Base-by-base conservation (phyloP, 129 eudicot species). In the Artemisia tridentata region DNA sequence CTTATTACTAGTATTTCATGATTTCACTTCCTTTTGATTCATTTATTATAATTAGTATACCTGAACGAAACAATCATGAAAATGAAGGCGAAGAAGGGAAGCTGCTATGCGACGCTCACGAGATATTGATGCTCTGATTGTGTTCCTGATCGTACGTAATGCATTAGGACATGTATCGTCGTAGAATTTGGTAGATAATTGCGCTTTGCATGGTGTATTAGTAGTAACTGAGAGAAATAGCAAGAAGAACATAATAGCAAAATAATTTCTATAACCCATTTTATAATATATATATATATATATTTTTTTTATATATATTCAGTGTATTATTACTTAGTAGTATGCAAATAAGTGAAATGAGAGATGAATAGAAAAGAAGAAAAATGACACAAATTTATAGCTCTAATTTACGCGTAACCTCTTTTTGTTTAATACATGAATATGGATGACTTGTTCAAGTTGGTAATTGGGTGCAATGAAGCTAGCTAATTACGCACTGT, bases 1-100 rank as follows among this genome's bases (percentile, higher is more conserved):
- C 17, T 20, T 2, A 20, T 20, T 14, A 25, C 34, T 70, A 14
- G 3, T 29, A 29, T 29, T 29, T 29, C 34, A 29, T 4, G 34
- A 29, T 29, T 29, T 29, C 34, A 29, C 34, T 29, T 29, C 34
- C 0, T 4, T 29, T 29, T 29, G 4, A 38, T 54, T 6, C 15
- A 55, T 27, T 27, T 69, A 20, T 11, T 27, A 27, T 27, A 27
- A 38, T 27, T 67, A 5, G 25, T 71, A 23, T 23, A 71, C 75
- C 75, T 89, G 84, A 20, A 77, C 80, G 45, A 77, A 77, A 38
- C 80, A 77, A 57, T 77, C 75, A 3, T 77, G 80, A 49, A 77
- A 77, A 21, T 77, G 80, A 57, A 68, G 80, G 10, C 80, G 81
- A 13, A 69, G 23, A 75, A 77, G 49, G 51, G 76, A 77, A 12